Evolutionary conservation across 108 stramenopile genomes (phyloP).

Genomic region (Hondaea fermentalgiana): DNA sequence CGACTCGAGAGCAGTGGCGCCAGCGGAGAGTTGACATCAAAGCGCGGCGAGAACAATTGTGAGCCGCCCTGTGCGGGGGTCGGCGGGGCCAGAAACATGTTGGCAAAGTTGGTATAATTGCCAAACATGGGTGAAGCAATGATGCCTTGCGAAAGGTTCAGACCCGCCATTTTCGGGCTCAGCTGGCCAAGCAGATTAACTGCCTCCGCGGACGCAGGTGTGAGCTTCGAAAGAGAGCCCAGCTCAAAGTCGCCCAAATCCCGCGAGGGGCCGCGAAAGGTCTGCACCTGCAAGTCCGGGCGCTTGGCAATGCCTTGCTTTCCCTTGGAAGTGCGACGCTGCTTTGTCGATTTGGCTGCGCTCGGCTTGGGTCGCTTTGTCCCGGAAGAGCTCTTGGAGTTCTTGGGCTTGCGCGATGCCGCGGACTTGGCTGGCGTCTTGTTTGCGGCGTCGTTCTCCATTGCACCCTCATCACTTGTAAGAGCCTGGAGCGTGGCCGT

Average conservation of each 20-base stretch:
- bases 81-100: not conserved
- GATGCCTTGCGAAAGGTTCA: not conserved
- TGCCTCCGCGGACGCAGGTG: not conserved
- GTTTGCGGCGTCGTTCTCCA: too few species aligned
- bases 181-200: not conserved
- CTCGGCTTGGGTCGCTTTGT: not conserved
- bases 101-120: not conserved
- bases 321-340: not conserved
- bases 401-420: too few species aligned
- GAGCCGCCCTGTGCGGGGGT: not conserved
- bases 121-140: not conserved
- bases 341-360: not conserved
- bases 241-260: not conserved
- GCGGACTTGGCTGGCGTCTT: too few species aligned
- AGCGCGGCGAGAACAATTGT: not conserved
- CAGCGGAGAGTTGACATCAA: not conserved
- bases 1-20: slow-evolving; percentile 1
- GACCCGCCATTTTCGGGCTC: not conserved
- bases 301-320: not conserved
- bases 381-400: too few species aligned
- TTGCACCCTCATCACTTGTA: too few species aligned
- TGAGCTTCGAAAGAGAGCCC: not conserved
- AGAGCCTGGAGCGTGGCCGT: too few species aligned
- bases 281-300: not conserved
- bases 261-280: not conserved